Conservation (phyloP, 2,329 filamentous ascomycete species). For the Xylaria digitata region DNA sequence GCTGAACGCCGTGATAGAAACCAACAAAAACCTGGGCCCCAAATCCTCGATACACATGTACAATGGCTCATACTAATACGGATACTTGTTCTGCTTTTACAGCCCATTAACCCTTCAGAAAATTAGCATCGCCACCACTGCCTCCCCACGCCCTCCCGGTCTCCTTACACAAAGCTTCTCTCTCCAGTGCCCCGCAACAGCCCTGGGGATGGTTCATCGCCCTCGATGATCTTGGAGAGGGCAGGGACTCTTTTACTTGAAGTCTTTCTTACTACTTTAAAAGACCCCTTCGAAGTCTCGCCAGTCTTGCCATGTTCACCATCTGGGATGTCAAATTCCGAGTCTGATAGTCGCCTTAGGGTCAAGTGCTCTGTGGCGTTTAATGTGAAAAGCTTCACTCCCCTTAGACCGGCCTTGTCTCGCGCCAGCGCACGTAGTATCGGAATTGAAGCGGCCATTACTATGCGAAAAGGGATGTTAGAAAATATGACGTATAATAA, state of each 20-base stretch:
- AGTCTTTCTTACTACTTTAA: slow-evolving; percentile 15
- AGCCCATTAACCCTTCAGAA: neutral
- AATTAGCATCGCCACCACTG: neutral
- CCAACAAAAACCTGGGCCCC: neutral
- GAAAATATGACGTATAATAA: neutral
- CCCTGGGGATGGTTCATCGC: slow-evolving; percentile 24
- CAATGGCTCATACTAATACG: neutral
- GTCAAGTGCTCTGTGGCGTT: slow-evolving; percentile 35
- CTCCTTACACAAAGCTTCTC: slow-evolving; percentile 31
- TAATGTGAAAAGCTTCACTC: slow-evolving; percentile 30
- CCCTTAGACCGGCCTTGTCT: slow-evolving; percentile 28
- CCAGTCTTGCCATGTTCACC: neutral
- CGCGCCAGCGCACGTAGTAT: slow-evolving; percentile 46
- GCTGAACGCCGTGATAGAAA: neutral
- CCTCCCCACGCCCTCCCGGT: neutral
- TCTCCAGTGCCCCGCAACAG: slow-evolving; percentile 5
- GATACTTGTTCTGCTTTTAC: neutral
- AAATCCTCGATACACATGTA: neutral
- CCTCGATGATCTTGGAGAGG: slow-evolving; percentile 36
- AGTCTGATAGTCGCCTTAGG: slow-evolving; percentile 12
- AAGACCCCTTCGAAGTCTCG: slow-evolving; percentile 8
- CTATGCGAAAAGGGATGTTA: neutral
- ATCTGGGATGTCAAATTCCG: neutral
- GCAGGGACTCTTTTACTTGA: slow-evolving; percentile 19
- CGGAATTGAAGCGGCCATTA: slow-evolving; percentile 50